Conservation (phyloP, 2,329 filamentous ascomycete species). For the Didymella pinodella region DNA sequence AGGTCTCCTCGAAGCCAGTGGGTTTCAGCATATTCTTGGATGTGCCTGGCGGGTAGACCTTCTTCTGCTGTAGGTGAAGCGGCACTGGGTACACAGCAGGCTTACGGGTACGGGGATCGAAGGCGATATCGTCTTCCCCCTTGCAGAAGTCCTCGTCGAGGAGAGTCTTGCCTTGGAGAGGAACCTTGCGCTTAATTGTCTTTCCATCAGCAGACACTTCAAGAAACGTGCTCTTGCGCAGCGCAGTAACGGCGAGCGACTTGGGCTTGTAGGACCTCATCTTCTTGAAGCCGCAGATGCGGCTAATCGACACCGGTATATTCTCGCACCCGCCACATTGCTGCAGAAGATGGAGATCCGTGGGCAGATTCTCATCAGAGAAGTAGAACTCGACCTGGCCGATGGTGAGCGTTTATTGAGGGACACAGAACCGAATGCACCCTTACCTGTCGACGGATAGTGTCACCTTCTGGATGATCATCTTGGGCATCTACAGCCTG, state of each 20-base stretch:
- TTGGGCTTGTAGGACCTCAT: constrained; percentile 57
- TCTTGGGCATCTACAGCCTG: background rate
- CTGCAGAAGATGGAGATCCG: constrained; percentile 54
- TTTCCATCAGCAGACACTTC: constrained; percentile 54
- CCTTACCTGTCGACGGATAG: constrained; percentile 43
- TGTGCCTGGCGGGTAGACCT: constrained; percentile 43
- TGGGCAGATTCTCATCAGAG: constrained; percentile 57
- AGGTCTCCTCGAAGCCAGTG: constrained; percentile 70
- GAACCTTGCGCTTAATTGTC: constrained; percentile 53
- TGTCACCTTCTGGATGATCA: constrained; percentile 40
- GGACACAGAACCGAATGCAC: background rate
- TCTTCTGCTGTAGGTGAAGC: constrained; percentile 40
- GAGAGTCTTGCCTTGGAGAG: constrained; percentile 45
- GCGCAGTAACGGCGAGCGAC: constrained; percentile 50
- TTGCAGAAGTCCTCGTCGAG: constrained; percentile 41
- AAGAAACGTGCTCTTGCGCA: constrained; percentile 53
- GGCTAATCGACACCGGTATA: constrained; percentile 53
- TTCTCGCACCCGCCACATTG: constrained; percentile 53
- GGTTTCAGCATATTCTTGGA: constrained; percentile 55
- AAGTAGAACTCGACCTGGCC: constrained; percentile 60
- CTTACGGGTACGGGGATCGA: constrained; percentile 39
- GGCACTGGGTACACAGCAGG: constrained; percentile 35
- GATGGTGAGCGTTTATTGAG: background rate
- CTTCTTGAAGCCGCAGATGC: constrained; percentile 55
- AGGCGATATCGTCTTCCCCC: constrained; percentile 39